Evolutionary conservation across 2,329 filamentous ascomycete genomes (phyloP), one percentile per base, ranked within the genome.

Genomic region (Fusarium nematophilum): DNA sequence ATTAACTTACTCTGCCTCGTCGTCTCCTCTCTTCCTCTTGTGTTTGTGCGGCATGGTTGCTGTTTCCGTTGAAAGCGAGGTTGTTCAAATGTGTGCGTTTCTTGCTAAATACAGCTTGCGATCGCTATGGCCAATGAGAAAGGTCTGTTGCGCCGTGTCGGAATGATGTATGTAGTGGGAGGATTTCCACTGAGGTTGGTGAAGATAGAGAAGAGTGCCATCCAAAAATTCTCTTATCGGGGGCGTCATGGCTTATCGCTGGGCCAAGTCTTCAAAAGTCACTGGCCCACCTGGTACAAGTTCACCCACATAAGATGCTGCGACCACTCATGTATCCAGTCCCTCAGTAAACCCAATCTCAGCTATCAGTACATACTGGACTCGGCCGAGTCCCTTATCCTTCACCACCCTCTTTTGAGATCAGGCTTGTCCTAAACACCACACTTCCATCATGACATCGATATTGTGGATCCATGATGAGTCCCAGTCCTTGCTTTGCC

Each of bases 1-100:
- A 21, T 48, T 13, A 47, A 39, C 61, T 42, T 53, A 69, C 66
- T 63, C 66, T 37, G 62, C 38, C 30, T 66, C 57, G 37, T 79
- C 78, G 56, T 88, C 83, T 44, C 80, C 81, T 51, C 85, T 85
- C 64, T 77, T 77, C 56, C 90, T 84, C 61, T 90, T 94, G 74
- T 96, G 92, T 78, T 96, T 96, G 79, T 94, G 91, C 74, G 92
- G 92, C 92, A 96, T 96, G 60, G 13, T 27, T 17, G 9, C 10
- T 9, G 14, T 13, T 34, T n/a, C n/a, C n/a, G n/a, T n/a, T n/a
- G n/a, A n/a, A n/a, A n/a, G 5, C 4, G 8, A 8, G 4, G 6
- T 3, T 3, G 9, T 21, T 7, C 1, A 13, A 14, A 6, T 11
- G 14, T 9, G 1, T 3, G 11, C 9, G 18, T 6, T n/a, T 3